Conservation (phyloP, 1,139 yeast genomes). For the Suhomyces atakaporum region DNA sequence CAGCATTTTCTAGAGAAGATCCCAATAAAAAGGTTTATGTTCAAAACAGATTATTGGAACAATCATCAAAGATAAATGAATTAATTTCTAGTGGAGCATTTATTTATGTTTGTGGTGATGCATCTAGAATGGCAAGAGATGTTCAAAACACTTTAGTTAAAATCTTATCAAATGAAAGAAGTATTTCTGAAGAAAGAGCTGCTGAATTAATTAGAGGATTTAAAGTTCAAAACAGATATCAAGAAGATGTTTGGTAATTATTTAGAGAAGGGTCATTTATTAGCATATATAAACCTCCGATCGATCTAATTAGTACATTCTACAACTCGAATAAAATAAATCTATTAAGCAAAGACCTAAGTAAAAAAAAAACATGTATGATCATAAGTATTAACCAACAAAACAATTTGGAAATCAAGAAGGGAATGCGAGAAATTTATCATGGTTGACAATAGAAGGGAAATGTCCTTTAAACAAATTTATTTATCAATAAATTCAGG, state of each 20-base stretch:
- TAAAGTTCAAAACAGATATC: conserved; percentile 85
- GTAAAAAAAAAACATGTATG: conserved; percentile 3
- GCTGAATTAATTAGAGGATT: conserved; percentile 75
- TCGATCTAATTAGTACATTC: not conserved
- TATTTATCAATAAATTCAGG: not conserved
- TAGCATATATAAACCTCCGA: conserved; percentile 3
- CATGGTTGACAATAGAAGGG: not conserved
- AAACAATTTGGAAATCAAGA: conserved; percentile 4
- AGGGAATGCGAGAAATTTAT: not conserved
- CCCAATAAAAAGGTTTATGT: conserved; percentile 74
- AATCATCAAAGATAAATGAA: conserved; percentile 54
- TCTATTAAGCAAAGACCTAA: conserved; percentile 7
- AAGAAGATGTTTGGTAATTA: conserved; percentile 92
- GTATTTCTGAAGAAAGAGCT: conserved; percentile 65
- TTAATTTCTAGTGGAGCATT: conserved; percentile 77
- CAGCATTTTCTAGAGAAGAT: conserved; percentile 85
- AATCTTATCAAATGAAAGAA: conserved; percentile 63
- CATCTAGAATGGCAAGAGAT: conserved; percentile 93
- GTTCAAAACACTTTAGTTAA: conserved; percentile 74
- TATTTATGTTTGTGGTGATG: conserved; percentile 96
- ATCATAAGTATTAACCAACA: not conserved
- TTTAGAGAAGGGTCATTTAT: conserved; percentile 1
- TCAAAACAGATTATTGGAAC: conserved; percentile 73
- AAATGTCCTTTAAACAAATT: conserved; percentile 2
- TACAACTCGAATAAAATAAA: conserved; percentile 4